Percentiles rank a stretch among this genome's conserved stretches.
These are phyloP conservation scores for Acrocalymma vagum DNA, from an alignment of 2,329 filamentous ascomycete genomes.

Conservation along the genomic window DNA sequence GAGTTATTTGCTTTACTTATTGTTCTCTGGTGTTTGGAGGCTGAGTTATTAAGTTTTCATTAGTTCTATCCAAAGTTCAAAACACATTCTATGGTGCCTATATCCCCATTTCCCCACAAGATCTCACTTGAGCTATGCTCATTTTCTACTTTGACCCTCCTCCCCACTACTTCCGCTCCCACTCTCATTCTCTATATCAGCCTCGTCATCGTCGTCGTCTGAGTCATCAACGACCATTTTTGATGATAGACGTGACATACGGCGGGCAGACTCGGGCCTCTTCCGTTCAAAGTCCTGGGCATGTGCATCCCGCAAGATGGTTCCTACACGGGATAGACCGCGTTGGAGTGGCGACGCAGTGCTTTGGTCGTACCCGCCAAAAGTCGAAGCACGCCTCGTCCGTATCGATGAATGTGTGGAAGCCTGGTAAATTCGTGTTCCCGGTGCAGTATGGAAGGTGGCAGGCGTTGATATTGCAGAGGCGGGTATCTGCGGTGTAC, in stretches of 20 bases:
- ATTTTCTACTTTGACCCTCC: conserved; percentile 8
- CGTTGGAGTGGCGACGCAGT: conserved; percentile 45
- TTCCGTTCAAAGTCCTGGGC: conserved; percentile 91
- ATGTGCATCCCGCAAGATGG: conserved; percentile 83
- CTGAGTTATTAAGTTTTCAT: too few relatives aligned
- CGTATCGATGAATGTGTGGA: conserved; percentile 18
- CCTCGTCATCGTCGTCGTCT: conserved; percentile 30
- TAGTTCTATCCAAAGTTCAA: too few relatives aligned
- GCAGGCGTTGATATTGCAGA: conserved; percentile 13
- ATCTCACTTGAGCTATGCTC: conserved; percentile 23
- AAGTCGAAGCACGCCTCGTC: conserved; percentile 27
- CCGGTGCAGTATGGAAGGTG: too few relatives aligned
- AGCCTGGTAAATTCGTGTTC: too few relatives aligned
- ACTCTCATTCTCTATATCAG: conserved; percentile 36
- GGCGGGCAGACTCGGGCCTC: conserved; percentile 56
- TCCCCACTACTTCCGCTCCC: conserved; percentile 29
- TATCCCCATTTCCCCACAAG: conserved; percentile 20
- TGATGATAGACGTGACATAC: conserved; percentile 45
- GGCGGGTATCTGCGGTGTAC: conserved; percentile 21
- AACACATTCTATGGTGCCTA: conserved; percentile 13
- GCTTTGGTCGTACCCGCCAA: conserved; percentile 15
- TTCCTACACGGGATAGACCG: conserved; percentile 64
- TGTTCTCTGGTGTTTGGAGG: too few relatives aligned
- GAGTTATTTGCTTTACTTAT: too few relatives aligned
- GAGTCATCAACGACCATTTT: conserved; percentile 27